phyloP scores from a whole-genome alignment of 345 rosid genomes.

The Capsella bursapastoris region DNA sequence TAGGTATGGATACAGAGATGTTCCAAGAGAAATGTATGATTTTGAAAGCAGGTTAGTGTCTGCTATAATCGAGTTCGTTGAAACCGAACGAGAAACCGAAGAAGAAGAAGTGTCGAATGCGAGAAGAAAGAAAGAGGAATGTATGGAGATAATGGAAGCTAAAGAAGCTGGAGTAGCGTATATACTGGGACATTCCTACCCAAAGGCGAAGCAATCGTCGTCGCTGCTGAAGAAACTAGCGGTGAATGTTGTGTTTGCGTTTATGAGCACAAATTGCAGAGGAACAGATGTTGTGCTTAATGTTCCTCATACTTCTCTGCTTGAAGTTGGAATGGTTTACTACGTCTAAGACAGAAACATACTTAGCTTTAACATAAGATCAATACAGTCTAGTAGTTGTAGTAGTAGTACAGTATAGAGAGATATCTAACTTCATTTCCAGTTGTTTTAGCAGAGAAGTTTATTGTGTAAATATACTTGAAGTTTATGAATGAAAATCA shows the following conservation, averaged over 20 bases:
- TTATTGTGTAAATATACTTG: slow-evolving; percentile 38
- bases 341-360: slow-evolving; percentile 45
- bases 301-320: slow-evolving; percentile 69
- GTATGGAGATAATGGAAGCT: slow-evolving; percentile 56
- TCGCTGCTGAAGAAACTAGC: slow-evolving; percentile 66
- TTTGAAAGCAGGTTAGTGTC: slow-evolving; percentile 68
- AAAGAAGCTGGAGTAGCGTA: slow-evolving; percentile 74
- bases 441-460: neutral
- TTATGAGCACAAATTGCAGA: slow-evolving; percentile 75
- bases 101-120: slow-evolving; percentile 9
- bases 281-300: slow-evolving; percentile 67
- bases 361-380: slow-evolving; percentile 17
- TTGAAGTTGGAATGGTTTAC: slow-evolving; percentile 84
- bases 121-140: slow-evolving; percentile 45
- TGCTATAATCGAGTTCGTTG: slow-evolving; percentile 56
- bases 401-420: slow-evolving; percentile 13
- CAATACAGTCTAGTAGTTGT: slow-evolving; percentile 17
- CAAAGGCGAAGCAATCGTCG: slow-evolving; percentile 68
- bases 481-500: slow-evolving; percentile 16
- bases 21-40: slow-evolving; percentile 69
- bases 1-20: slow-evolving; percentile 84
- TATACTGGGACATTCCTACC: slow-evolving; percentile 69
- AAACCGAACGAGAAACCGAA: slow-evolving; percentile 43
- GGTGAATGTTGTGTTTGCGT: slow-evolving; percentile 59
- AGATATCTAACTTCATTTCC: slow-evolving; percentile 21